Evolutionary conservation across 306 rosid genomes (phyloP).

Genomic region (Senna tora): DNA sequence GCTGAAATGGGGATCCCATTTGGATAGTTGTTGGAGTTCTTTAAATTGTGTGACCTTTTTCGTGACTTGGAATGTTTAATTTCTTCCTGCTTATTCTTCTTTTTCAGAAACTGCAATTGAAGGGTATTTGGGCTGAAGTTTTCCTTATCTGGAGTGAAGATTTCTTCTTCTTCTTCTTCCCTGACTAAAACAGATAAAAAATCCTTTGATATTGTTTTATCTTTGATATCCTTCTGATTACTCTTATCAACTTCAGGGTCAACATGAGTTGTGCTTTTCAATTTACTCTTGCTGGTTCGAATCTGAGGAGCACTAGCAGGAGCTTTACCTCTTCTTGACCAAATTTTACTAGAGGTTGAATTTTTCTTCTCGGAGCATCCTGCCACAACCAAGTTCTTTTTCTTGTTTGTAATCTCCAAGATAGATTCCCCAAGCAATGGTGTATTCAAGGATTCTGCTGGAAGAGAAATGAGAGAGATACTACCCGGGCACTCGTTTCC

Average conservation of each 20-base stretch:
- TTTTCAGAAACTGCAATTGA: conserved; percentile 47
- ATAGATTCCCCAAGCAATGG: conserved; percentile 35
- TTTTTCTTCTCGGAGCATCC: conserved; percentile 43
- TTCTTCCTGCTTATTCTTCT: conserved; percentile 52
- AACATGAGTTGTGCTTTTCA: conserved; percentile 27
- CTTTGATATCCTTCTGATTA: conserved; percentile 35
- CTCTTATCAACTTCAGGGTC: conserved; percentile 38
- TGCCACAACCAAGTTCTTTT: conserved; percentile 37
- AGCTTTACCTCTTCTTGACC: conserved; percentile 76
- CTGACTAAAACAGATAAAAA: conserved; percentile 39
- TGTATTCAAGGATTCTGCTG: conserved; percentile 40
- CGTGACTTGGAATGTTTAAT: conserved; percentile 43
- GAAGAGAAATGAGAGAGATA: conserved; percentile 30
- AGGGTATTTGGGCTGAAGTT: conserved; percentile 62
- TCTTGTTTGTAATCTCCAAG: conserved; percentile 34
- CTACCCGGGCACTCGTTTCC: conserved; percentile 33
- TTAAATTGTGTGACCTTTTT: conserved; percentile 36
- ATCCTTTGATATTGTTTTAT: conserved; percentile 37
- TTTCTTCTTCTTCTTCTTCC: conserved; percentile 61
- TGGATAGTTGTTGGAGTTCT: conserved; percentile 35
- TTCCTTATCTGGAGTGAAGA: conserved; percentile 68
- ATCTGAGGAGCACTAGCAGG: conserved; percentile 53
- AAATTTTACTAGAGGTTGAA: conserved; percentile 44
- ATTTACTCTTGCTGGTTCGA: conserved; percentile 49
- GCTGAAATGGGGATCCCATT: conserved; percentile 45